Evolutionary conservation across 805 yeast genomes (phyloP).

Genomic region (Candida dendrica): DNA sequence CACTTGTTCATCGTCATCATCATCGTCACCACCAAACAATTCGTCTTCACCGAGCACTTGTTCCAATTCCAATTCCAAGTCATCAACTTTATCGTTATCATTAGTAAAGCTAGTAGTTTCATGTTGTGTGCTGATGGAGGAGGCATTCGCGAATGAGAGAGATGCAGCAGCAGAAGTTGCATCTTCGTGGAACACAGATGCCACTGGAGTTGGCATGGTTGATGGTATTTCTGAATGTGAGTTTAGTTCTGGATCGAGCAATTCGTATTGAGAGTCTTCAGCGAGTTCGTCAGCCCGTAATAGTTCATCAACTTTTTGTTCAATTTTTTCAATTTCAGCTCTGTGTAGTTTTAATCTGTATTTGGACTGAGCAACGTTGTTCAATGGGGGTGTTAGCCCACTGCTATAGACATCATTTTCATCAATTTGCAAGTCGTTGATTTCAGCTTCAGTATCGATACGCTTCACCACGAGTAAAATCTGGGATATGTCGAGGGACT

Average conservation of each 20-base stretch:
- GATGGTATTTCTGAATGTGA: not conserved
- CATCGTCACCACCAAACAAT: constrained; percentile 29
- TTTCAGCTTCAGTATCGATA: constrained; percentile 40
- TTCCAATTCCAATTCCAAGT: constrained; percentile 49
- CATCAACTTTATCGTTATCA: constrained; percentile 24
- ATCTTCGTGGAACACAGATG: not conserved
- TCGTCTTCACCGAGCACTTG: constrained; percentile 37
- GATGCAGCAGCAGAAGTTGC: too few relatives aligned
- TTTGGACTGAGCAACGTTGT: constrained; percentile 60
- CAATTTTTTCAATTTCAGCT: constrained; percentile 69
- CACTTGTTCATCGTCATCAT: too few relatives aligned
- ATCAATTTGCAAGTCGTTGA: constrained; percentile 26
- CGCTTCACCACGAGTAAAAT: constrained; percentile 68
- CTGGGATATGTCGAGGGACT: constrained; percentile 80
- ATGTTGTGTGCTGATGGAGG: not conserved
- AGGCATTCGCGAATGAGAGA: too few relatives aligned
- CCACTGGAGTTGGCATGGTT: not conserved
- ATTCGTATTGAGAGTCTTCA: constrained; percentile 69
- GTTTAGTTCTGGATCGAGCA: constrained; percentile 46
- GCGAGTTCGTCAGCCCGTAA: constrained; percentile 76
- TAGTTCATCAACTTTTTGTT: constrained; percentile 69
- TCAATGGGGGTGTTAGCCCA: constrained; percentile 80
- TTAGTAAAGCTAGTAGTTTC: not conserved
- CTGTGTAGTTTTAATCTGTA: constrained; percentile 66
- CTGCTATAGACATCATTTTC: constrained; percentile 39